A percentile compares a stretch with the other conserved stretches of the same genome.
phyloP scores from a whole-genome alignment of 768 basidiomycete species.

The Wakefieldia striispora region DNA sequence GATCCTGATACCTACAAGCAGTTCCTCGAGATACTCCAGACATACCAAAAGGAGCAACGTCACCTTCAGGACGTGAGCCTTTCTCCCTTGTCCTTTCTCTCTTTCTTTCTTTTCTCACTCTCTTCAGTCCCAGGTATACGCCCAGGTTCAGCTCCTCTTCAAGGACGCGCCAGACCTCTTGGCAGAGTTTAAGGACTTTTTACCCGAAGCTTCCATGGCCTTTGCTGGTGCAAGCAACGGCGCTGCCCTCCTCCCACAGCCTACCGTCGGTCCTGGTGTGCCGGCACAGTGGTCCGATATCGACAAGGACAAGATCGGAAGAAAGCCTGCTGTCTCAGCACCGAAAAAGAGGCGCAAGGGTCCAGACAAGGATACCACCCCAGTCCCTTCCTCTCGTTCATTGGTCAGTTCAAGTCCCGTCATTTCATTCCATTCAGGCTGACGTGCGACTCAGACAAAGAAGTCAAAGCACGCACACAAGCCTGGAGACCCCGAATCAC shows the following conservation, averaged over 20 bases:
- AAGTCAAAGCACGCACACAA: conserved; percentile 63
- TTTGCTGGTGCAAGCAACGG: conserved; percentile 40
- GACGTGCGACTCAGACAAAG: conserved; percentile 45
- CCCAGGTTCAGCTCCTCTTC: conserved; percentile 78
- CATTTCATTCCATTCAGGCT: conserved; percentile 1
- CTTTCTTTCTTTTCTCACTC: conserved; percentile 1
- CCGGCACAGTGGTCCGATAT: conserved; percentile 41
- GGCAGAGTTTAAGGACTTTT: conserved; percentile 77
- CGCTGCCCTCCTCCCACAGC: conserved; percentile 51
- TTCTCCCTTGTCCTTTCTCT: neutral
- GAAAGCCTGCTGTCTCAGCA: conserved; percentile 40
- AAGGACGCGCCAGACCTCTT: conserved; percentile 78
- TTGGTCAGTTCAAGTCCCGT: conserved; percentile 45
- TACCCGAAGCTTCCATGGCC: conserved; percentile 60
- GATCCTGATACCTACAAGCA: conserved; percentile 93
- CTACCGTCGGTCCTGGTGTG: conserved; percentile 35
- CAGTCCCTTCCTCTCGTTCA: conserved; percentile 51
- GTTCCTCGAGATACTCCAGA: conserved; percentile 84
- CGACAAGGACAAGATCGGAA: conserved; percentile 39
- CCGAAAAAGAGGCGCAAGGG: conserved; percentile 60
- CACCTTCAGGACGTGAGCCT: conserved; percentile 65
- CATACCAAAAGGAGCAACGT: conserved; percentile 82
- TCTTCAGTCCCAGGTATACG: conserved; percentile 67
- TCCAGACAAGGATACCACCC: conserved; percentile 67
- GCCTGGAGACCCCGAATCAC: conserved; percentile 54